Evolutionary conservation across 257 asterid genomes (phyloP), one percentile per base, ranked within the genome.

Genomic region (Haberlea rhodopensis): DNA sequence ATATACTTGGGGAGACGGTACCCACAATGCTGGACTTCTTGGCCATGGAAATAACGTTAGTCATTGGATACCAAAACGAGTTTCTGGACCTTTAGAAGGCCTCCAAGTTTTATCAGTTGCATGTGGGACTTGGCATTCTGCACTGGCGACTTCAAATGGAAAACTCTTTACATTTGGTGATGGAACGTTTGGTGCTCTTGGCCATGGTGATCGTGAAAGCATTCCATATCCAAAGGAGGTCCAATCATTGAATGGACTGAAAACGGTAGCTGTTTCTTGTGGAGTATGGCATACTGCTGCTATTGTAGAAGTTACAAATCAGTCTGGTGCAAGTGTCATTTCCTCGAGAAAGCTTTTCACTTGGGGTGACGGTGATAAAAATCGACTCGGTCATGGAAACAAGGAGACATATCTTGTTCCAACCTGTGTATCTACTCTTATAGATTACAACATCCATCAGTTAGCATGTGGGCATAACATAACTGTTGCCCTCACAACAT

Each of bases 271-370:
- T 53, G 87, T 90, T 55, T 80, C 96, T 1, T 90, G 99, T 40
- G 95, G 97, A n/a, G 76, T 84, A 13, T 94, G 96, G 96, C 97
- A 94, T 68, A 90, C 97, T 0, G 97, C 94, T 53, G 96, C 99
- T 32, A 87, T 92, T 65, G 77, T 92, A 53, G 99, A 87, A 68
- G 85, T 85, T 51, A 60, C 83, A 1, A 85, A 76, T 66, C 95
- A 77, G 65, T 23, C 79, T 1, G 82, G 86, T 34, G 40, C 85
- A 18, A 76, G 31, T 66, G 71, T 40, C 13, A 18, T 70, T 57
- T 54, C 83, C 45, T 82, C 96, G 4, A 79, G 91, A 73, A 92
- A 92, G 82, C 34, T 92, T 9, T 92, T 87, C 79, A 89, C 96
- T 0, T 92, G 97, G 99, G 99, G 99, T 1, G 97, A 89, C 60